Evolutionary conservation across 495 filamentous ascomycete species (phyloP).

Genomic region (Xylaria scruposa): DNA sequence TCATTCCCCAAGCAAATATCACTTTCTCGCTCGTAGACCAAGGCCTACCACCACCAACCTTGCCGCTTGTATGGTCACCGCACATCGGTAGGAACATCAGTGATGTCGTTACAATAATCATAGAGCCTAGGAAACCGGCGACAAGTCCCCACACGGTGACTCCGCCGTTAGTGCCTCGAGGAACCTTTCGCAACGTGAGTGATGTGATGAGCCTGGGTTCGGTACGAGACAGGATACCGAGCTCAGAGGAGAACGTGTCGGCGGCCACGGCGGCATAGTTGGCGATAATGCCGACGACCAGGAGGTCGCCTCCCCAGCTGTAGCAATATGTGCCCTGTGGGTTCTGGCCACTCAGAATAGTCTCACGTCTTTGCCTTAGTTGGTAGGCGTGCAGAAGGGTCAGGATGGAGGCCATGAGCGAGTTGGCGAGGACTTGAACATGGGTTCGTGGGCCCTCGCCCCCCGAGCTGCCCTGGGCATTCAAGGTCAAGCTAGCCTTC

Average conservation of each 20-base stretch:
- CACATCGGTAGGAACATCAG: conserved; percentile 76
- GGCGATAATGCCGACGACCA: conserved; percentile 64
- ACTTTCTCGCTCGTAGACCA: conserved; percentile 58
- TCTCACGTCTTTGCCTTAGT: conserved; percentile 53
- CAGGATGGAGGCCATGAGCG: conserved; percentile 75
- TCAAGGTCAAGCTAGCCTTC: conserved; percentile 81
- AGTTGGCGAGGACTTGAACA: conserved; percentile 92
- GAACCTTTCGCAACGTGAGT: conserved; percentile 73
- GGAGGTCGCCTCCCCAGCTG: conserved; percentile 59
- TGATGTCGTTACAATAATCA: conserved; percentile 71
- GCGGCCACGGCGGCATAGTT: conserved; percentile 92
- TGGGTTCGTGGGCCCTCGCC: conserved; percentile 84
- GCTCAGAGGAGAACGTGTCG: conserved; percentile 94
- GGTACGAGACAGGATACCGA: conserved; percentile 83
- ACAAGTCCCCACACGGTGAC: conserved; percentile 74
- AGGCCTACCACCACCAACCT: conserved; percentile 45
- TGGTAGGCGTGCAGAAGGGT: conserved; percentile 73
- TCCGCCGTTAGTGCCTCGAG: conserved; percentile 91
- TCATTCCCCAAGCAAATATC: conserved; percentile 66
- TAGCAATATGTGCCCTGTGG: conserved; percentile 52
- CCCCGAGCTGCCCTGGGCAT: conserved; percentile 61
- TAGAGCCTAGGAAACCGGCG: conserved; percentile 77
- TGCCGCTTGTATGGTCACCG: conserved; percentile 40
- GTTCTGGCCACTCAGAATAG: conserved; percentile 30
- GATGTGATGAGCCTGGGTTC: conserved; percentile 88